Evolutionary conservation across 495 filamentous ascomycete species (phyloP).

Genomic region (Niebla homalea): DNA sequence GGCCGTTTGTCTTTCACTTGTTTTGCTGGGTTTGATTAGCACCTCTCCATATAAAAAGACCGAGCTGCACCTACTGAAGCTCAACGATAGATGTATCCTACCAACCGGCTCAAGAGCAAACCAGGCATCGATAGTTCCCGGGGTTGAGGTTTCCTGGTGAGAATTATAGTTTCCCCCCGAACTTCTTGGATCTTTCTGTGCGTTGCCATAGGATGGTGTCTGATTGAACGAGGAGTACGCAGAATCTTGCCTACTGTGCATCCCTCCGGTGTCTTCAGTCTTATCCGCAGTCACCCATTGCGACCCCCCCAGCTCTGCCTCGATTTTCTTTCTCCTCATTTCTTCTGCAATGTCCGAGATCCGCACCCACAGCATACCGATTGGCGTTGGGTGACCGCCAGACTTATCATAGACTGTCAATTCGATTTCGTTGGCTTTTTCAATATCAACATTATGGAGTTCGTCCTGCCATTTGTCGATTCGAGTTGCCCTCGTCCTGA

Average conservation of each 20-base stretch:
- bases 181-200: slow-evolving; percentile 12
- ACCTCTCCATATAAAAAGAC: not conserved
- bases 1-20: slow-evolving; percentile 54
- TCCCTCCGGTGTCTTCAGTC: slow-evolving; percentile 50
- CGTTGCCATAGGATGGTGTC: slow-evolving; percentile 21
- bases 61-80: slow-evolving; percentile 52
- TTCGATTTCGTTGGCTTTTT: slow-evolving; percentile 97
- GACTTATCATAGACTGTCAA: slow-evolving; percentile 92
- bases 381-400: slow-evolving; percentile 77
- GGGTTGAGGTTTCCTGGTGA: slow-evolving; percentile 32
- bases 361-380: slow-evolving; percentile 89
- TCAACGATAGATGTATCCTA: slow-evolving; percentile 72
- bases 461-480: slow-evolving; percentile 88
- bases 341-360: slow-evolving; percentile 97
- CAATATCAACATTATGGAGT: slow-evolving; percentile 77
- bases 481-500: slow-evolving; percentile 73
- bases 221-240: slow-evolving; percentile 12
- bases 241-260: slow-evolving; percentile 25
- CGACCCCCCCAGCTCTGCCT: slow-evolving; percentile 75
- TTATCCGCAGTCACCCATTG: slow-evolving; percentile 97
- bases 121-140: slow-evolving; percentile 80
- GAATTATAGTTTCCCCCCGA: slow-evolving; percentile 12
- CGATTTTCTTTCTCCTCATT: slow-evolving; percentile 93
- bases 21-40: slow-evolving; percentile 43
- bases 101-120: slow-evolving; percentile 93